Percentiles rank a stretch among this genome's conserved stretches.
Conservation (phyloP, 2,329 filamentous ascomycete genomes). For the Aspergillus pseudoterreus region DNA sequence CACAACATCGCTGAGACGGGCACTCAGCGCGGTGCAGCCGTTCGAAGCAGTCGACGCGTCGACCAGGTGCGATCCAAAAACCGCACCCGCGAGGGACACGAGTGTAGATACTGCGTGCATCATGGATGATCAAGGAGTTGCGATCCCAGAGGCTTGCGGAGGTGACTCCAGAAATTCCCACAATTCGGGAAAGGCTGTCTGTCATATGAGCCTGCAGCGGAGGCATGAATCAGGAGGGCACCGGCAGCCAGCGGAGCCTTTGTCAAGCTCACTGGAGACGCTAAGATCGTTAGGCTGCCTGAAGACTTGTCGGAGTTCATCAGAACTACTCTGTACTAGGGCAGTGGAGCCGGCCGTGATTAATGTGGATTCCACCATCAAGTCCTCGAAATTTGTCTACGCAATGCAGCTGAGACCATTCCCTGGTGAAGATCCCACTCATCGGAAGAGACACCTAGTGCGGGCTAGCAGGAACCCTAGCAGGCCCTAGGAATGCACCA, state of each 20-base stretch:
- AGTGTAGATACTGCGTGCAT: conserved; percentile 18
- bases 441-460: background rate
- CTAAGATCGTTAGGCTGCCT: too few species aligned
- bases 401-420: background rate
- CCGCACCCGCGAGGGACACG: conserved; percentile 10
- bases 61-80: conserved; percentile 5
- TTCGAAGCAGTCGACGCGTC: conserved; percentile 3
- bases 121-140: background rate
- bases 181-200: too few species aligned
- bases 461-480: background rate
- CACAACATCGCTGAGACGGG: conserved; percentile 15
- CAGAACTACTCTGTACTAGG: too few species aligned
- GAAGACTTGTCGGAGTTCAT: too few species aligned
- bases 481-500: background rate
- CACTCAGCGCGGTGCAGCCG: conserved; percentile 18
- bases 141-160: too few species aligned
- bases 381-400: background rate
- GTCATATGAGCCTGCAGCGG: too few species aligned
- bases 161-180: too few species aligned
- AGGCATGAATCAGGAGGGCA: too few species aligned
- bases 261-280: too few species aligned
- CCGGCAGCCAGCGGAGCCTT: too few species aligned
- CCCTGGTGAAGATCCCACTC: background rate
- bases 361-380: too few species aligned
- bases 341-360: too few species aligned